These are phyloP conservation scores for Exidia glandulosa DNA, from an alignment of 768 basidiomycete species.

Conservation along the genomic window DNA sequence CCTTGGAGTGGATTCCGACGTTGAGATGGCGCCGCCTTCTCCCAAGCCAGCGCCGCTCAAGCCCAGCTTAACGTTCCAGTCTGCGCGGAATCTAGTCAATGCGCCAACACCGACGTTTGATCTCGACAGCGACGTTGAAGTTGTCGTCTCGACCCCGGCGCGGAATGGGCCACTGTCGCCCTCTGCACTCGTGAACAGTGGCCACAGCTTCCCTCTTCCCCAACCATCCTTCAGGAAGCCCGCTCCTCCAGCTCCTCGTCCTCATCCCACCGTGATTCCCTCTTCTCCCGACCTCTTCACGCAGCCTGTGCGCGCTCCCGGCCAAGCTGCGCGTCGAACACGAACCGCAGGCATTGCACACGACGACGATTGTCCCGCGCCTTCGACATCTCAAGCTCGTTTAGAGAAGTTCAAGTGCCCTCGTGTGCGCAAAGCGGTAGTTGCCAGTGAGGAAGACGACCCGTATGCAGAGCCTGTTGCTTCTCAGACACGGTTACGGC, in stretches of 20 bases:
- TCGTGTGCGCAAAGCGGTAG: no score
- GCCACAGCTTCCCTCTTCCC: no score
- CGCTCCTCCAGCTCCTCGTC: no score
- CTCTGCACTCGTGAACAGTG: not conserved
- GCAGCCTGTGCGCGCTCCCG: not conserved
- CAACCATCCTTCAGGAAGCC: no score
- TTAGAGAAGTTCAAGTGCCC: no score
- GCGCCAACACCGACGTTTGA: not conserved
- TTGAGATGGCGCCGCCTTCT: slow-evolving; percentile 44
- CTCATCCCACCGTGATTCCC: no score
- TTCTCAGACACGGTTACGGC: no score
- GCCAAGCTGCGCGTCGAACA: not conserved
- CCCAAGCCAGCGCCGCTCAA: slow-evolving; percentile 16
- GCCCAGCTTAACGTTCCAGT: not conserved
- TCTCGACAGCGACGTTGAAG: not conserved
- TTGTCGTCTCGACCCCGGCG: not conserved
- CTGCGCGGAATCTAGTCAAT: not conserved
- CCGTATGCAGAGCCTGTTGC: no score
- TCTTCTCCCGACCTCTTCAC: not conserved
- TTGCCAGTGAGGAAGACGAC: no score
- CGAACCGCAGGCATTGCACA: no score
- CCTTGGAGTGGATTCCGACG: slow-evolving; percentile 27
- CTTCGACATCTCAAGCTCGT: no score
- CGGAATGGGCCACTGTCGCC: not conserved
- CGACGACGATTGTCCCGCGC: no score